Evolutionary conservation across 2,329 filamentous ascomycete genomes (phyloP), one percentile per base, ranked within the genome.

Genomic region (Didymella keratinophila): DNA sequence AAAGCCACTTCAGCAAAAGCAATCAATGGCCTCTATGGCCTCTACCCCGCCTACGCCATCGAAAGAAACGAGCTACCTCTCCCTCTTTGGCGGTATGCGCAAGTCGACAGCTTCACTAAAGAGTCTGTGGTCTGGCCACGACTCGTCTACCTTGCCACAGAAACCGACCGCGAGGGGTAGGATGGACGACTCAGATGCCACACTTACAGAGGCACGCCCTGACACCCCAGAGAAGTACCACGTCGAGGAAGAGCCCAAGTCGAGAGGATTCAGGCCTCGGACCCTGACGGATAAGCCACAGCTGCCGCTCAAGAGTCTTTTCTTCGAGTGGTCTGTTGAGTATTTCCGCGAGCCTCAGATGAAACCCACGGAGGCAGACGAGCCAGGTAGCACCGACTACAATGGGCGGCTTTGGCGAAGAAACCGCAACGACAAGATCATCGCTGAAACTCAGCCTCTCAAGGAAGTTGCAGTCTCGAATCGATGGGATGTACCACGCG

Each of bases 341-440:
- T 98, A 99, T 76, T 99, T 98, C 83, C 91, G 93, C 28, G 93
- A 98, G 76, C 95, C 95, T 30, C 95, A 99, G 78, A 98, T 99
- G 95, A 96, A 95, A 73, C 89, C 92, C 3, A 93, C 91, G 57
- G 95, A 99, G 75, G 91, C 93, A 23, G 95, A 99, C 69, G 95
- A 99, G 73, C 95, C 95, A 14, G 95, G 95, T 32, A 97, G 93
- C 71, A 91, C 91, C 16, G 93, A 98, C 76, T 99, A 98, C 78
- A 99, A 99, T 69, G 90, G 95, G 73, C 88, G 95, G 16, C 82
- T 99, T 2, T 99, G 95, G 95, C 86, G 94, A 63, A 86, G 95
- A 61, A 90, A 93, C 55, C 89, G 95, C 42, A 99, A 99, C 70
- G 95, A 99, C 76, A 89, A 85, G 58, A 97, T 97, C 64, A 89